Base-by-base conservation (phyloP, 2,329 filamentous ascomycete species). In the Fusarium nygamai region DNA sequence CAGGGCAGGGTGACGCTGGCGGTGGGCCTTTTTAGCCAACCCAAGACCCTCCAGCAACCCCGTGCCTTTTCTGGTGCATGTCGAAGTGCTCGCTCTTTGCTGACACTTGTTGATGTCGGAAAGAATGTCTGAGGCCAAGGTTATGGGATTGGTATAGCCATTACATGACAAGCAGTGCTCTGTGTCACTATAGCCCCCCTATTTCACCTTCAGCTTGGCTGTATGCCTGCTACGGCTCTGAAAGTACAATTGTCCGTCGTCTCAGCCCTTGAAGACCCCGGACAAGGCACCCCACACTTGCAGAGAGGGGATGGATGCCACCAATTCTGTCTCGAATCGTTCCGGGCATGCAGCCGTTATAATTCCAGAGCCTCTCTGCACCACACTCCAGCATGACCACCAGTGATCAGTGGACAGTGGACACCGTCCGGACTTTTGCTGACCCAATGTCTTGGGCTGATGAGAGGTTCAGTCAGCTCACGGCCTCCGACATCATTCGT, bases 291-390 rank as follows among this genome's bases (percentile, higher is more conserved):
- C 64, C 71, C 67, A 71, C 67, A 71, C 44, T 66, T 48, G 16
- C 41, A 59, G 47, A 65, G 53, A 72, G 59, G 51, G 58, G 58
- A 72, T 46, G 54, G 58, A 72, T 61, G 56, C 72, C 51, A 73
- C 59, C 61, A 65, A 59, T 43, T 51, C 62, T 59, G 67, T 73
- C 58, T 75, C 63, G 63, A 74, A 61, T 74, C 47, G 43, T 72
- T 64, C 64, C 60, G 68, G 71, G 57, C 54, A 53, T 71, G 54
- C 69, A 62, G 61, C 72, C 56, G 72, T 67, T 72, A 31, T 46
- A 72, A 72, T 64, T 75, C 65, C 72, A 75, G 72, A 74, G 72
- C 64, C 65, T 74, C 72, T 63, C 46, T 71, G 43, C 61, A 72
- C 53, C 67, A 74, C 66, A 56, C 50, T 74, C 29, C 64, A 60